phyloP scores from a whole-genome alignment of 2,329 filamentous ascomycete species.

The Lojkania enalia region DNA sequence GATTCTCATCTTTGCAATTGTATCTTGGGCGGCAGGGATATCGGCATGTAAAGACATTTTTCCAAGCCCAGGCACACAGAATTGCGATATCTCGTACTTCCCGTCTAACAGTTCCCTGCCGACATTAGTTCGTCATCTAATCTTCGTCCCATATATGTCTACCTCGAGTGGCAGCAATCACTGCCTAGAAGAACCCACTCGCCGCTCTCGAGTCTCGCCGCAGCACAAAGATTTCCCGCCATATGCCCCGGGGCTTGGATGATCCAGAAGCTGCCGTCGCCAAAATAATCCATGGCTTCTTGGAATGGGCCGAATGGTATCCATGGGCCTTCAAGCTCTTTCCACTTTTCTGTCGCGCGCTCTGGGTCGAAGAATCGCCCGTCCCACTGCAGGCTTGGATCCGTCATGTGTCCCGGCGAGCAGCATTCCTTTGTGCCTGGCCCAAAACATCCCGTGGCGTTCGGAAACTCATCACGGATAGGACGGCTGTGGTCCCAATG shows the following conservation, averaged over 20 bases:
- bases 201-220: constrained; percentile 28
- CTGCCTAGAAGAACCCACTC: constrained; percentile 39
- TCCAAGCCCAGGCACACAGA: constrained; percentile 24
- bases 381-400: constrained; percentile 35
- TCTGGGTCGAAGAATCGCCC: constrained; percentile 40
- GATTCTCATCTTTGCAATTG: constrained; percentile 28
- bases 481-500: constrained; percentile 41
- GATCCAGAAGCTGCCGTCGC: constrained; percentile 46
- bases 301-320: constrained; percentile 40
- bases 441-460: constrained; percentile 36
- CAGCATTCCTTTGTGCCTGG: constrained; percentile 33
- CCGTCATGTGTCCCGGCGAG: constrained; percentile 34
- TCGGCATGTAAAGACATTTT: constrained; percentile 34
- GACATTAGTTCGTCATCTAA: neutral
- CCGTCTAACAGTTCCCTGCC: constrained; percentile 34
- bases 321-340: constrained; percentile 36
- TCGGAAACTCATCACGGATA: constrained; percentile 31
- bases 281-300: constrained; percentile 42
- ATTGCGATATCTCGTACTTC: constrained; percentile 30
- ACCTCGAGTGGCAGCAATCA: constrained; percentile 42
- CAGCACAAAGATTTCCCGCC: constrained; percentile 45
- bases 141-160: neutral
- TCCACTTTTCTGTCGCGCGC: constrained; percentile 30
- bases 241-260: constrained; percentile 45
- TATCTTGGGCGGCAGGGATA: constrained; percentile 28